These are phyloP conservation scores for Solanum infundibuliforme DNA, from an alignment of 257 asterid species.

Conservation along the genomic window DNA sequence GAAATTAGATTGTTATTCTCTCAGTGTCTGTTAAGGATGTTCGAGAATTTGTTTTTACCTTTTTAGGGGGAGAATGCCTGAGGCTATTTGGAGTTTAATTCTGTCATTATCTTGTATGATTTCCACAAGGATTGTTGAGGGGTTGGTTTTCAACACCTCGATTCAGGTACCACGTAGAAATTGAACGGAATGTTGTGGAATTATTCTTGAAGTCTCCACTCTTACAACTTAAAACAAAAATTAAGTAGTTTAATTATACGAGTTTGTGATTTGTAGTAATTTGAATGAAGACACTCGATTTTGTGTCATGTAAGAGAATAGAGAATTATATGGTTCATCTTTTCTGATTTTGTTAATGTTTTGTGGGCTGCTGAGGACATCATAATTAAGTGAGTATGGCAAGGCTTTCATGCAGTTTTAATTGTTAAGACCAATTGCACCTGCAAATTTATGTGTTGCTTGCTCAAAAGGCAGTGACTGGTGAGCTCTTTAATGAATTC, in stretches of 20 bases:
- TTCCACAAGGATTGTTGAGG: slow-evolving; percentile 70
- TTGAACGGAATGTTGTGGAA: not conserved
- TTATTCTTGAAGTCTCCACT: not conserved
- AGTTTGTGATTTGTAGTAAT: not conserved
- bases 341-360: no score
- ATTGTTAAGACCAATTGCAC: no score
- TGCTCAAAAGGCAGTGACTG: no score
- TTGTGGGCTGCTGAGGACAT: no score
- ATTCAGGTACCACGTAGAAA: slow-evolving; percentile 55
- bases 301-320: not conserved
- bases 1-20: not conserved
- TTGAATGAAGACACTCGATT: not conserved
- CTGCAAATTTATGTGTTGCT: no score
- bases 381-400: no score
- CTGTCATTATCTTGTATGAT: slow-evolving; percentile 53
- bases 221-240: not conserved
- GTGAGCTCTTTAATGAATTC: no score
- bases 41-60: not conserved
- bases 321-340: not conserved
- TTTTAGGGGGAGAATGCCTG: slow-evolving; percentile 39
- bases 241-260: not conserved
- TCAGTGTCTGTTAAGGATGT: not conserved
- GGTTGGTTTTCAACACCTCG: slow-evolving; percentile 71
- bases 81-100: slow-evolving; percentile 49
- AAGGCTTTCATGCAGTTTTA: no score